Percentiles rank a stretch among this genome's conserved stretches.
Evolutionary conservation across 805 yeast species (phyloP).

Genomic region (Nakazawaea pomicola): DNA sequence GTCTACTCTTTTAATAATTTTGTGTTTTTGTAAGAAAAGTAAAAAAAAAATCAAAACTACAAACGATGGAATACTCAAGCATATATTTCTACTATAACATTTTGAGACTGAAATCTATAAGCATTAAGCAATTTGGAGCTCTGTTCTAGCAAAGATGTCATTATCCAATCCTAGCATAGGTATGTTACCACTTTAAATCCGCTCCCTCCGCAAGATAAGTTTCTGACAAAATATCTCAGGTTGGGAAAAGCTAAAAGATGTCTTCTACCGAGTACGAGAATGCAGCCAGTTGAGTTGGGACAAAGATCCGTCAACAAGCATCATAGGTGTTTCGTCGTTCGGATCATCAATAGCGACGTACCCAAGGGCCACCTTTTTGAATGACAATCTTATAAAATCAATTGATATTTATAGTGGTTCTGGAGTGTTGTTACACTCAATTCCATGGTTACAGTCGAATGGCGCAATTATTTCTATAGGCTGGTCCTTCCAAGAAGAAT

Average conservation of each 20-base stretch:
- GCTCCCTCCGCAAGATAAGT: too few relatives aligned
- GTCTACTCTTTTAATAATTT: background rate
- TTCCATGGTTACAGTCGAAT: slow-evolving; percentile 40
- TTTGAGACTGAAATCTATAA: too few relatives aligned
- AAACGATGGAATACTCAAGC: background rate
- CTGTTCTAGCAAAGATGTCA: slow-evolving; percentile 15
- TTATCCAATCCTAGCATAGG: slow-evolving; percentile 24
- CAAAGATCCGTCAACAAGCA: slow-evolving; percentile 21
- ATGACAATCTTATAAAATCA: slow-evolving; percentile 9
- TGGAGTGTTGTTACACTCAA: slow-evolving; percentile 23
- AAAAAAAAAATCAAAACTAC: too few relatives aligned
- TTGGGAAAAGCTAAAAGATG: slow-evolving; percentile 79
- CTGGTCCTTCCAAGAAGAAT: slow-evolving; percentile 45
- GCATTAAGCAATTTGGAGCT: background rate
- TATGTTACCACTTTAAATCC: too few relatives aligned
- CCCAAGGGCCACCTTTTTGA: slow-evolving; percentile 22
- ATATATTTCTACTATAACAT: too few relatives aligned
- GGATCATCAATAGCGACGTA: slow-evolving; percentile 54
- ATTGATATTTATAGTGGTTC: slow-evolving; percentile 30
- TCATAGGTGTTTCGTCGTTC: slow-evolving; percentile 44
- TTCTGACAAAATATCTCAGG: slow-evolving; percentile 26
- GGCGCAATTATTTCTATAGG: slow-evolving; percentile 51
- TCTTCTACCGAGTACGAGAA: slow-evolving; percentile 57
- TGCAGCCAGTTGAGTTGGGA: slow-evolving; percentile 56
- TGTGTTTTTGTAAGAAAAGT: background rate